Base-by-base conservation (phyloP, 805 yeast genomes). In the Hanseniaspora jakobsenii region DNA sequence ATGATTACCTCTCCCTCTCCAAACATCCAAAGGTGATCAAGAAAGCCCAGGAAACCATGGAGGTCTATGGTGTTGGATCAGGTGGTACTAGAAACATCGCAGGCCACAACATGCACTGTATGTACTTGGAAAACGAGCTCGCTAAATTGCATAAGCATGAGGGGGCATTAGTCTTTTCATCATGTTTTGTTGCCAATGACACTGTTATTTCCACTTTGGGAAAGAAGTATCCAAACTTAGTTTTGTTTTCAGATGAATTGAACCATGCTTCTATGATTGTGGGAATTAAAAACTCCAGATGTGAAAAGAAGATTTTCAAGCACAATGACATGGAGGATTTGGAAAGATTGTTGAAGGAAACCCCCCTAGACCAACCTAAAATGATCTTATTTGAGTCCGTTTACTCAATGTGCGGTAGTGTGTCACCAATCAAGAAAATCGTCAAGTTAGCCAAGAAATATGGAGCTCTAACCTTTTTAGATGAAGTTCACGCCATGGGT, bases 21-120 rank as follows among this genome's bases (percentile, higher is more conserved):
- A 77, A 75, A 56, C 82, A 89, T 60, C 72, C 71, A 50, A 66
- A 71, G 50, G 89, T 89, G 35, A 66, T 85, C 48, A 65, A 73
- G 14, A 77, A 76, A 46, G 91, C 89, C 89, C 79, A 80, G 54
- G 60, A 68, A 38, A 78, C 94, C 14, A 71, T 91, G 62, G 81
- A 81, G 55, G 77, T 74, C 66, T 91, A 91, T 61, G 99, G 99
- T 55, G 81, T 95, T 4, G 99, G 99, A 55, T 95, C 99, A 7
- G 99, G 99, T 58, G 99, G 99, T 54, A 91, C 99, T 38, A 75
- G 99, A 59, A 91, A 91, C 66, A 91, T 91, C 61, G 98, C 99
- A 2, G 99, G 99, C 50, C 98, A 91, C 63, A 91, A 91, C 63
- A 63, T 67, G 48, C 89, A 81, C 55, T 94, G 97, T n/a, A 76